Conservation (phyloP, 176 grass and related monocot genomes). For the Alloteropsis semialata region DNA sequence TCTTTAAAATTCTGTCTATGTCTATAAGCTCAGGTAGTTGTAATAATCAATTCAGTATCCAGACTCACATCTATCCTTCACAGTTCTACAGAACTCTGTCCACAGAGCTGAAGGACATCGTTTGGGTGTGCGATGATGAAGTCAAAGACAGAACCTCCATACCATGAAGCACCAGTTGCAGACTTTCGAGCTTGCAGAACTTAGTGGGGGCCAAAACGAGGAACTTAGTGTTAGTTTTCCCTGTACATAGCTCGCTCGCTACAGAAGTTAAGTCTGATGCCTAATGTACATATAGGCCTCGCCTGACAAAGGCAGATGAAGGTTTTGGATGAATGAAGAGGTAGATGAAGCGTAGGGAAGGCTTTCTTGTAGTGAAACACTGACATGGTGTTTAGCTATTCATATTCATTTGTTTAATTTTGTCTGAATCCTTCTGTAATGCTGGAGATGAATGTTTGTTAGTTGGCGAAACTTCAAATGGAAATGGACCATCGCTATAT, state of each 20-base stretch:
- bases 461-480: neutral
- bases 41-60: neutral
- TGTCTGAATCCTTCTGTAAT: neutral
- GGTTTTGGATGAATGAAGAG: neutral
- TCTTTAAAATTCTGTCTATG: neutral
- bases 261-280: neutral
- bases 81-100: constrained; percentile 88
- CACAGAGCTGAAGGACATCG: constrained; percentile 63
- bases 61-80: neutral
- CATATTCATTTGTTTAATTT: constrained; percentile 2
- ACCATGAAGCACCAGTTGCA: constrained; percentile 31
- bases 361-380: neutral
- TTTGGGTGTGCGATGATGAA: constrained; percentile 68
- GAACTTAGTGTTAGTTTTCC: neutral
- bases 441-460: neutral
- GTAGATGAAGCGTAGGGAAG: neutral
- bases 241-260: constrained; percentile 22
- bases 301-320: neutral
- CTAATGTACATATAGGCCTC: constrained; percentile 4
- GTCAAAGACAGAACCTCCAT: constrained; percentile 32
- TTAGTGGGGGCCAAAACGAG: neutral
- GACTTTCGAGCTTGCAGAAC: neutral
- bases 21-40: neutral
- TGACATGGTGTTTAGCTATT: neutral
- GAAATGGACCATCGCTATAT: neutral